These are phyloP conservation scores for Pilaira anomala DNA, from an alignment of 192 early-diverging fungal genomes.

Conservation along the genomic window DNA sequence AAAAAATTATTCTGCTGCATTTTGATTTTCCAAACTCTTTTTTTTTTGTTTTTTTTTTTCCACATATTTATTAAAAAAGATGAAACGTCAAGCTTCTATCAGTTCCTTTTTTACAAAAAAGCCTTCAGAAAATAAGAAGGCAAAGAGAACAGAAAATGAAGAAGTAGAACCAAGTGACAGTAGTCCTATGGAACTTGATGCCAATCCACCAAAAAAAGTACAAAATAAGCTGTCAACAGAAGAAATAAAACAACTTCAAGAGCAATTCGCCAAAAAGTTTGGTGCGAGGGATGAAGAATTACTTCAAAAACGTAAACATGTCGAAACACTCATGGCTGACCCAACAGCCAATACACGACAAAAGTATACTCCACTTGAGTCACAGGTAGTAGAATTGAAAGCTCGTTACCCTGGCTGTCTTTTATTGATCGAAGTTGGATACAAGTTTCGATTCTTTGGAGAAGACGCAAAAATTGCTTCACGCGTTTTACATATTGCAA, in stretches of 20 bases:
- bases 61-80: neutral
- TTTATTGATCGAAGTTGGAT: conserved; percentile 89
- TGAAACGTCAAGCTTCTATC: conserved; percentile 7
- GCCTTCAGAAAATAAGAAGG: neutral
- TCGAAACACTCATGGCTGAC: neutral
- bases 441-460: conserved; percentile 90
- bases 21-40: no score
- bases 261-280: neutral
- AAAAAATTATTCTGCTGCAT: no score
- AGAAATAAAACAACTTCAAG: neutral
- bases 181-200: neutral
- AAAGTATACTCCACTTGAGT: conserved; percentile 80
- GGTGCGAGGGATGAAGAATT: neutral
- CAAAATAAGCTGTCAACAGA: neutral
- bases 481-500: conserved; percentile 74
- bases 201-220: neutral
- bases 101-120: conserved; percentile 1
- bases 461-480: conserved; percentile 82
- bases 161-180: neutral
- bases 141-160: neutral
- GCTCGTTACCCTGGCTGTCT: conserved; percentile 65
- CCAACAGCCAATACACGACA: neutral
- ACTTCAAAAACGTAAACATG: neutral
- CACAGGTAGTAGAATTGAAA: conserved; percentile 77
- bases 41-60: neutral